phyloP scores from a whole-genome alignment of 805 yeast genomes.

The Allodekkera sacchari region DNA sequence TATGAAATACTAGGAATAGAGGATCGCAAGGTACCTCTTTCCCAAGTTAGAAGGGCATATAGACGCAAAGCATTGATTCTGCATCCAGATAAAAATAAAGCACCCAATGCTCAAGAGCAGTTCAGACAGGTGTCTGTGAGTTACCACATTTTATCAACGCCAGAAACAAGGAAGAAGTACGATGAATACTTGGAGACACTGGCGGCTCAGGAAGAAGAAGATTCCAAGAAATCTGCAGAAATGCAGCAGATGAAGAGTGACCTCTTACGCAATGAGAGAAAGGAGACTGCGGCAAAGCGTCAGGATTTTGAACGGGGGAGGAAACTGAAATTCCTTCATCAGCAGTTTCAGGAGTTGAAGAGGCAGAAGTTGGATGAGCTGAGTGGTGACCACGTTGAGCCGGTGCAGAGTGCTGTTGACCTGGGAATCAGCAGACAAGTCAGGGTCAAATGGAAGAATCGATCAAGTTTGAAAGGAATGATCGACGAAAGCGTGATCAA shows the following conservation, averaged over 20 bases:
- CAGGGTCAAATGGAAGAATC: constrained; percentile 36
- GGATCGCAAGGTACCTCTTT: constrained; percentile 1
- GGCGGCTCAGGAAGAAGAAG: constrained; percentile 1
- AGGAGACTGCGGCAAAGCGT: constrained; percentile 10
- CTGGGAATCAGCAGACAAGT: not conserved
- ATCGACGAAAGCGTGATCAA: constrained; percentile 26
- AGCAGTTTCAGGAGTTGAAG: constrained; percentile 12
- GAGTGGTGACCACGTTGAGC: not conserved
- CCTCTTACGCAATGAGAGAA: constrained; percentile 6
- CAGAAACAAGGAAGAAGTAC: constrained; percentile 13
- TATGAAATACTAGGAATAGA: constrained; percentile 9
- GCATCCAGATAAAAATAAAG: constrained; percentile 29
- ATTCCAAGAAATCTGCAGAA: constrained; percentile 1
- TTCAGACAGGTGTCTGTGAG: constrained; percentile 23
- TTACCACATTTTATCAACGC: constrained; percentile 15
- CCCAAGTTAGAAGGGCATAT: constrained; percentile 21
- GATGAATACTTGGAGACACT: constrained; percentile 11
- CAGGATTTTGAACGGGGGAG: constrained; percentile 3
- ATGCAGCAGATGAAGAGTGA: constrained; percentile 3
- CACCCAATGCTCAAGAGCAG: constrained; percentile 17
- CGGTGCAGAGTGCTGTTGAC: not conserved
- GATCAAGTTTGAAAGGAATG: constrained; percentile 25
- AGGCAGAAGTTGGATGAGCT: constrained; percentile 7
- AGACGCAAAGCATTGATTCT: constrained; percentile 21
- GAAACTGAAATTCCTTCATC: constrained; percentile 13